phyloP scores from a whole-genome alignment of 768 basidiomycete genomes.

The Pholiota molesta region DNA sequence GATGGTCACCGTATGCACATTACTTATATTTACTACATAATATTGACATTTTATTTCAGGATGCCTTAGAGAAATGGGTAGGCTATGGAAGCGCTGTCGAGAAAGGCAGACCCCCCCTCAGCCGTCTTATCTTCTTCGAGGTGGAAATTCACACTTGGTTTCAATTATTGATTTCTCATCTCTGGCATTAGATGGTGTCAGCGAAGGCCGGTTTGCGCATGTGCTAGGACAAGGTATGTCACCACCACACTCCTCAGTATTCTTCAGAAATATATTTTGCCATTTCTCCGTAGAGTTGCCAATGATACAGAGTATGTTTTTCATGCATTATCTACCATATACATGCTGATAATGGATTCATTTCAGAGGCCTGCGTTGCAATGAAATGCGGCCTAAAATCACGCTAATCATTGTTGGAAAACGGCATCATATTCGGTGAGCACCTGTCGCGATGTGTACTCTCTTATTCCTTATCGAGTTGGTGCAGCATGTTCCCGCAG shows the following conservation, averaged over 20 bases:
- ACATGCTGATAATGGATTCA: background rate
- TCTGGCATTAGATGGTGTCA: constrained; percentile 47
- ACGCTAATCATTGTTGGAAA: constrained; percentile 83
- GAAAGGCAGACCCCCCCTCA: constrained; percentile 60
- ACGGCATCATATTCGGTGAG: constrained; percentile 60
- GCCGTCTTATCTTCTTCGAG: constrained; percentile 75
- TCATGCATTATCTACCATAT: too few relatives aligned
- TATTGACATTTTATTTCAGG: constrained; percentile 32
- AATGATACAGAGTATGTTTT: constrained; percentile 50
- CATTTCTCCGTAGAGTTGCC: constrained; percentile 50
- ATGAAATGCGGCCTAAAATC: constrained; percentile 63
- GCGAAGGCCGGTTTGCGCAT: constrained; percentile 52
- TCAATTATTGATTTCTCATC: background rate
- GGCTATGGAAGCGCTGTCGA: constrained; percentile 54
- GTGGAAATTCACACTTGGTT: constrained; percentile 38
- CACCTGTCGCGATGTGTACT: background rate
- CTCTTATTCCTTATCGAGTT: background rate
- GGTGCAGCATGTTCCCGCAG: constrained; percentile 34
- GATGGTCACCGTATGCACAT: constrained; percentile 56
- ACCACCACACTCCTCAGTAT: constrained; percentile 19
- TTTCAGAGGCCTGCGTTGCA: constrained; percentile 59
- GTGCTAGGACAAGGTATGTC: constrained; percentile 36
- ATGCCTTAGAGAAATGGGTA: constrained; percentile 56
- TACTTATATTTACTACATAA: background rate
- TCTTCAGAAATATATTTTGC: background rate